Base-by-base conservation (phyloP, 495 filamentous ascomycete genomes). In the Hapsidospora chrysogenum region DNA sequence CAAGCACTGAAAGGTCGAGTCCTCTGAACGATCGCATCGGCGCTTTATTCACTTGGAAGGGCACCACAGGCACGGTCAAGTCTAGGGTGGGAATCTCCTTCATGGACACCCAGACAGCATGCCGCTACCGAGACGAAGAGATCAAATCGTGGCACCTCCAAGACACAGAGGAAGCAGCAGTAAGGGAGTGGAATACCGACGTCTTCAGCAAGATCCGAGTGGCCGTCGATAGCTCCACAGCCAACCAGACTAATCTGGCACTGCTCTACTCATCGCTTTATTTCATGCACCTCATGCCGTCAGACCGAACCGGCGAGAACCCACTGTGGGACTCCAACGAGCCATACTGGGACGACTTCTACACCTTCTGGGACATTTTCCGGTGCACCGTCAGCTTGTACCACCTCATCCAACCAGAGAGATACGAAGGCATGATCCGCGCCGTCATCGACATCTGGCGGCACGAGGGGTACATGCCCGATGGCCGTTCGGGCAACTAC, bases 81-180 rank as follows among this genome's bases (percentile, higher is more conserved):
- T 80, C 76, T 9, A 63, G 70, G 10, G 76, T 82, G 5, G 78
- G 78, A 1, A 70, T 82, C 15, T 82, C 76, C 9, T 81, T 73
- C 55, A 70, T 82, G 7, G 80, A 76, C 8, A 43, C 61, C 0
- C 54, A 55, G 16, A 63, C 73, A 39, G 78, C 78, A 5, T 81
- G 78, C 47, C 27, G 49, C 39, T 58, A 76, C 9, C n/a, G n/a
- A n/a, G 47, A 74, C 9, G 38, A 41, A 3, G 71, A 84, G 45
- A 77, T 82, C 21, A 70, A 75, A 0, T 30, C 41, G 3, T 50
- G 48, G 1, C 68, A 63, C 1, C 38, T 49, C 0, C 54, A 79
- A 15, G 37, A 60, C 1, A 49, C 57, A 3, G 51, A 76, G n/a
- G 28, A 54, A 3, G 51, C 54, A 8, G 64, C 66, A 4, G 60